phyloP scores from a whole-genome alignment of 257 asterid species.

The Solanum piurae region DNA sequence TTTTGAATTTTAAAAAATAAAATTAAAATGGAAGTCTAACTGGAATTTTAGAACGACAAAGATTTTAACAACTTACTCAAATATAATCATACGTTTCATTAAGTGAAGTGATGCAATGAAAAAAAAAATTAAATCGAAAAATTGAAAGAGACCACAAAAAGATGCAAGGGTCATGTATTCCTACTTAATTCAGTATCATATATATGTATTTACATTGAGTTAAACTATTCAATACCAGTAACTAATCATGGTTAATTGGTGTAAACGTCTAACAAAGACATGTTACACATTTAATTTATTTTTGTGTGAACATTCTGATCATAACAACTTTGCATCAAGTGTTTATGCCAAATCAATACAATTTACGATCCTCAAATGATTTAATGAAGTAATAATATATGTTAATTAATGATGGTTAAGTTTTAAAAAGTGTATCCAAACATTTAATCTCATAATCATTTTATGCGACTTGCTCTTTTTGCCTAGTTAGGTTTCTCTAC shows the following conservation, averaged over 20 bases:
- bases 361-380: not conserved
- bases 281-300: not conserved
- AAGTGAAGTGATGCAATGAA: not conserved
- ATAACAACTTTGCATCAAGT: not conserved
- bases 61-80: not conserved
- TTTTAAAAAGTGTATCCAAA: not conserved
- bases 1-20: not conserved
- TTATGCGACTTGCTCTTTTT: not conserved
- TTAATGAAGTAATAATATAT: not conserved
- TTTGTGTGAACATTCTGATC: not conserved
- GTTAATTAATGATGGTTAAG: not conserved
- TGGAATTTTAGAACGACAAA: not conserved
- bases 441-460: not conserved
- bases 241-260: not conserved
- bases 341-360: not conserved
- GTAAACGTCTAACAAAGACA: not conserved
- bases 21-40: not conserved
- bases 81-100: not conserved
- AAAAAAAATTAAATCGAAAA: not conserved
- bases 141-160: not conserved
- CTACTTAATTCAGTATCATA: not conserved
- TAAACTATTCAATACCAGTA: not conserved
- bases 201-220: not conserved
- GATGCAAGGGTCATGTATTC: not conserved
- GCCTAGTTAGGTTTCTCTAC: not conserved